A percentile compares a stretch with the other conserved stretches of the same genome.
These are phyloP conservation scores for Aciculosporium take DNA, from an alignment of 2,329 filamentous ascomycete species.

Conservation along the genomic window DNA sequence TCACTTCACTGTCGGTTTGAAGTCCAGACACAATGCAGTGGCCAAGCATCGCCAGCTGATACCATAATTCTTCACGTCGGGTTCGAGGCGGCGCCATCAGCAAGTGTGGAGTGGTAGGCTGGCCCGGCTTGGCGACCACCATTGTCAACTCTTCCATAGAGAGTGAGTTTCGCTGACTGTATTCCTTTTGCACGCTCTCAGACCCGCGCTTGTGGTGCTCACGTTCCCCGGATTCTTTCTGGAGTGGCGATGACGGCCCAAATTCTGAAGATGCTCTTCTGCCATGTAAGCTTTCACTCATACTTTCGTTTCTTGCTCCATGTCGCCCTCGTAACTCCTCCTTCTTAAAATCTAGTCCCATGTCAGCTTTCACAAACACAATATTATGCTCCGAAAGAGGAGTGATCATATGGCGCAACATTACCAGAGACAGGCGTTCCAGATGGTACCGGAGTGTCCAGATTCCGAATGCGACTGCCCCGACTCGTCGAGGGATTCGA, in stretches of 20 bases:
- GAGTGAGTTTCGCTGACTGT: neutral
- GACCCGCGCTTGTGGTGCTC: neutral
- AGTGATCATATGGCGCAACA: slow-evolving; percentile 1
- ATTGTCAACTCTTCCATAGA: neutral
- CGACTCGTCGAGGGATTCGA: slow-evolving; percentile 27
- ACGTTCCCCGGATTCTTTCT: neutral
- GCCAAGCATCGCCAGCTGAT: slow-evolving; percentile 20
- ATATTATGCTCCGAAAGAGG: too few species aligned
- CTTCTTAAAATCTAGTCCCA: slow-evolving; percentile 16
- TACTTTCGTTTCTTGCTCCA: neutral
- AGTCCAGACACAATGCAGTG: slow-evolving; percentile 16
- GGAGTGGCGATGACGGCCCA: slow-evolving; percentile 6
- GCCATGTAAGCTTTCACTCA: slow-evolving; percentile 7
- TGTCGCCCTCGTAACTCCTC: slow-evolving; percentile 12
- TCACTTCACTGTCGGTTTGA: slow-evolving; percentile 16
- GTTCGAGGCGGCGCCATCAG: slow-evolving; percentile 35
- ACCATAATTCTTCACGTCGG: slow-evolving; percentile 17
- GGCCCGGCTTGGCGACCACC: neutral
- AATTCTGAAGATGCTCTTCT: slow-evolving; percentile 9
- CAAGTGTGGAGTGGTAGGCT: slow-evolving; percentile 14
- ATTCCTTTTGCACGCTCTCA: neutral
- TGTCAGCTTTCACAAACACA: slow-evolving; percentile 7
- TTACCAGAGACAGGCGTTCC: slow-evolving; percentile 34
- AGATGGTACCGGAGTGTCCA: slow-evolving; percentile 38
- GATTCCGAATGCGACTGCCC: slow-evolving; percentile 35